Base-by-base conservation (phyloP, 495 filamentous ascomycete genomes). In the Podospora pseudocomata region DNA sequence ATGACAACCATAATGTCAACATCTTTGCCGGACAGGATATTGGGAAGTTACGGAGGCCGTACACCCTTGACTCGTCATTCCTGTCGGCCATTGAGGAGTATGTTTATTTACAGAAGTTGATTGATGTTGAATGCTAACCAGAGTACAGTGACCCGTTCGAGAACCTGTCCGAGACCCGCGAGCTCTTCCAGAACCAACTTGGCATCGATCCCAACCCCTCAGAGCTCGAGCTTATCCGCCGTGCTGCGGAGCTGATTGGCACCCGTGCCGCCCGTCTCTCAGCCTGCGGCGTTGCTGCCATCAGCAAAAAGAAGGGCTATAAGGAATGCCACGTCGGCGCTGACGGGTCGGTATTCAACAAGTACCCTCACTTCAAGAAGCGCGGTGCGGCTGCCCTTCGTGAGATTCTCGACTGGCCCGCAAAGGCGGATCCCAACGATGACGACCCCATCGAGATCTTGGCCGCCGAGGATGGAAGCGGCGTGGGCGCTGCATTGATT, bases 321-420 rank as follows among this genome's bases (percentile, higher is more conserved):
- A 81, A 88, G 70, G 86, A 88, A 16, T 96, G 92, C 85, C 94
- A 97, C 78, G 94, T 97, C 20, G 94, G 94, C 72, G 94, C 94
- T 54, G 94, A 98, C 72, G 94, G 94, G 27, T 94, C 91, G 13
- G 93, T 98, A 57, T 98, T 97, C 84, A 97, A 96, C 85, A 97
- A 97, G 79, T 97, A 97, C 81, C 94, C 94, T 2, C 92, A 97
- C 79, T 98, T 98, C 86, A 94, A 97, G 85, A 86, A 86, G 18
- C 91, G 94, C 62, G 93, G 93, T 65, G 94, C 94, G 4, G 84
- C 88, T 72, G 94, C 94, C 23, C 87, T 98, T 23, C 88, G 93
- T 20, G 94, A 98, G 83, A 97, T 97, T 72, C 86, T 98, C 15
- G 93, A 95, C 79, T 97, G 94, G 95, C 84, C 88, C 3, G 86